Percentiles rank a stretch among this genome's conserved stretches.
Evolutionary conservation across 176 grass and related monocot species (phyloP).

Genomic region (Tillandsia fasciculata): DNA sequence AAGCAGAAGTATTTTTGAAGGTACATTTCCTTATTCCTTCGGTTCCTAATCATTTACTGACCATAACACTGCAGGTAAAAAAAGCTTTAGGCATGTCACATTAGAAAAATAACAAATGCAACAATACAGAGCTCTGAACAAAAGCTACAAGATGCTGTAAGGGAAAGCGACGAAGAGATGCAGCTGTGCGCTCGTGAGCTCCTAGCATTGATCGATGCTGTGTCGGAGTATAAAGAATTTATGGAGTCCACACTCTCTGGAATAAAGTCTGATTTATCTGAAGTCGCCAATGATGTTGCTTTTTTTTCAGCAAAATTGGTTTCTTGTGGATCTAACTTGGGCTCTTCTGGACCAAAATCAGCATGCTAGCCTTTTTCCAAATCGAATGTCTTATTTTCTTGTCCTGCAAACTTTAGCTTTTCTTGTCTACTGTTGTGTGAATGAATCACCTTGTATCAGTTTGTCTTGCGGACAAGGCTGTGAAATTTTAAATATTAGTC

Average conservation of each 20-base stretch:
- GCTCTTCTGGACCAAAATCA: conserved; percentile 5
- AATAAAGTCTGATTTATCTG: conserved; percentile 44
- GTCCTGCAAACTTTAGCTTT: background rate
- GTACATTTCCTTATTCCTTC: conserved; percentile 27
- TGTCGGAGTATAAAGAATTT: conserved; percentile 50
- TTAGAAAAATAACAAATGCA: conserved; percentile 6
- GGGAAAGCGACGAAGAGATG: conserved; percentile 32
- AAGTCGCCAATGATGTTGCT: conserved; percentile 42
- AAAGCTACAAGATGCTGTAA: conserved; percentile 19
- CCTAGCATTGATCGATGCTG: conserved; percentile 39
- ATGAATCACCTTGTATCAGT: background rate
- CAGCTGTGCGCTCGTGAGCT: conserved; percentile 37
- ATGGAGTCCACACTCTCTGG: conserved; percentile 31
- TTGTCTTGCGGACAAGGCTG: too few species aligned
- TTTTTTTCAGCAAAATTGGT: conserved; percentile 31
- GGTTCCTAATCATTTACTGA: background rate
- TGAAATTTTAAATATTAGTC: too few species aligned
- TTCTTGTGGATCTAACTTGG: conserved; percentile 7
- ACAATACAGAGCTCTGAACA: conserved; percentile 43
- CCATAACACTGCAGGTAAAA: conserved; percentile 1
- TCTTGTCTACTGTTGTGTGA: background rate
- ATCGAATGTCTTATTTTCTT: background rate
- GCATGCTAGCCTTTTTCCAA: conserved; percentile 3
- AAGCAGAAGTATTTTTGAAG: conserved; percentile 45
- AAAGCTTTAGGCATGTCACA: background rate